Evolutionary conservation across 331 rosid species (phyloP).

Genomic region (Rhamnella rubrinervis): DNA sequence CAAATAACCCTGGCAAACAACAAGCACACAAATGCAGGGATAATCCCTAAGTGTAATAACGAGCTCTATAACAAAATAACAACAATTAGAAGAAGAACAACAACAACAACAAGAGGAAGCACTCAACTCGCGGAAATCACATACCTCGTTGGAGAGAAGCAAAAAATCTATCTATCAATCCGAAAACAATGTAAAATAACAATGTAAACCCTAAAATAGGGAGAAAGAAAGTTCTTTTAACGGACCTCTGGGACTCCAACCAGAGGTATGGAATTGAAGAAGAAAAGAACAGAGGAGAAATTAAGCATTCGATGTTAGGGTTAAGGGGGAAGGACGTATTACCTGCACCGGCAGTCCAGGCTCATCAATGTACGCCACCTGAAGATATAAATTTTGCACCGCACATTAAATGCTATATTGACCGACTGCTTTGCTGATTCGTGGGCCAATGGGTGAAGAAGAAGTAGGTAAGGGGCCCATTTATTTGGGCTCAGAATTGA

Average conservation of each 20-base stretch:
- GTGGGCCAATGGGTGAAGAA: too few relatives aligned
- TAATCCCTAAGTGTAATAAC: too few relatives aligned
- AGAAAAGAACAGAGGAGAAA: neutral
- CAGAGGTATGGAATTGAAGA: neutral
- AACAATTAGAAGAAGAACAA: too few relatives aligned
- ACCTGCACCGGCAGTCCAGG: conserved; percentile 7
- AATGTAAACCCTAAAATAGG: conserved; percentile 9
- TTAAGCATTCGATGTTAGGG: conserved; percentile 1
- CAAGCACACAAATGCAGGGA: too few relatives aligned
- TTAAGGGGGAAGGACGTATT: conserved; percentile 1
- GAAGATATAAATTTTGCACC: too few relatives aligned
- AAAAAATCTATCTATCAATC: neutral
- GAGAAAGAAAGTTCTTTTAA: neutral
- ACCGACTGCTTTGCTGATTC: too few relatives aligned
- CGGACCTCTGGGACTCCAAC: neutral
- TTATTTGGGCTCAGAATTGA: too few relatives aligned
- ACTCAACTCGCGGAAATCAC: neutral
- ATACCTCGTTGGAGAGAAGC: conserved; percentile 16
- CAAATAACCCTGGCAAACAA: neutral
- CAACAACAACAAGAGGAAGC: too few relatives aligned
- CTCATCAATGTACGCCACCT: neutral
- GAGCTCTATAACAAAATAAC: too few relatives aligned
- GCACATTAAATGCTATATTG: too few relatives aligned
- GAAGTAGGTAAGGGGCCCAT: too few relatives aligned
- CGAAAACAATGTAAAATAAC: neutral